phyloP scores from a whole-genome alignment of 164 flowering plant species.

The Santalum album region DNA sequence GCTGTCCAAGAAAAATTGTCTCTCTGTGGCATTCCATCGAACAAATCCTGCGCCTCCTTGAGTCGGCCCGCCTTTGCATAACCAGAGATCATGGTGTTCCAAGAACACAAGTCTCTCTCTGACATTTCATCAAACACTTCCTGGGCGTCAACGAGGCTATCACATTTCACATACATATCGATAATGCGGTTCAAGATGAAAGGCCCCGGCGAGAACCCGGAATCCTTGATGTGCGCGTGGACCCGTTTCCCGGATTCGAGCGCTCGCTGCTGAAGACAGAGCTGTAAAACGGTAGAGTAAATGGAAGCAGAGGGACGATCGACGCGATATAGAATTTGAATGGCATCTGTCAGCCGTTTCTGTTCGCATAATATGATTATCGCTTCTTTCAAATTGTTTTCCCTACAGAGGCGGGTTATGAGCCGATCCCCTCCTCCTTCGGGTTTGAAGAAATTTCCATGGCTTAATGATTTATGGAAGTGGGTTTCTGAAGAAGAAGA shows the following conservation, averaged over 20 bases:
- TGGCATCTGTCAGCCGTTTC: background rate
- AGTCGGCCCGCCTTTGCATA: background rate
- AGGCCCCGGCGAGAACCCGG: background rate
- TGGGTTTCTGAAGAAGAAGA: background rate
- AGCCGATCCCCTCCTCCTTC: background rate
- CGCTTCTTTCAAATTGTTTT: background rate
- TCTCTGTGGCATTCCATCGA: background rate
- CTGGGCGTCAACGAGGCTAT: background rate
- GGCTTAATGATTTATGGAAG: background rate
- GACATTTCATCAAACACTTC: conserved; percentile 3
- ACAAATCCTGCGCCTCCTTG: background rate
- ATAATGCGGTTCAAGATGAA: conserved; percentile 1
- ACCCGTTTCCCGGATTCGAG: background rate
- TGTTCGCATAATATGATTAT: background rate
- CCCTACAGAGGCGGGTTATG: background rate
- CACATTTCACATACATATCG: background rate
- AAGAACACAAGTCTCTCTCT: background rate
- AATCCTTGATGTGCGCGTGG: background rate
- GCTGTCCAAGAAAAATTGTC: background rate
- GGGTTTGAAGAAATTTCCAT: background rate
- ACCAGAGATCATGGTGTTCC: conserved; percentile 1
- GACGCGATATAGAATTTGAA: background rate
- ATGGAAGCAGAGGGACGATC: background rate
- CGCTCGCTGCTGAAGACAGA: background rate
- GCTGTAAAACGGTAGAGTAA: background rate